Evolutionary conservation across 2,329 filamentous ascomycete species (phyloP).

Genomic region (Fusarium vanettenii): DNA sequence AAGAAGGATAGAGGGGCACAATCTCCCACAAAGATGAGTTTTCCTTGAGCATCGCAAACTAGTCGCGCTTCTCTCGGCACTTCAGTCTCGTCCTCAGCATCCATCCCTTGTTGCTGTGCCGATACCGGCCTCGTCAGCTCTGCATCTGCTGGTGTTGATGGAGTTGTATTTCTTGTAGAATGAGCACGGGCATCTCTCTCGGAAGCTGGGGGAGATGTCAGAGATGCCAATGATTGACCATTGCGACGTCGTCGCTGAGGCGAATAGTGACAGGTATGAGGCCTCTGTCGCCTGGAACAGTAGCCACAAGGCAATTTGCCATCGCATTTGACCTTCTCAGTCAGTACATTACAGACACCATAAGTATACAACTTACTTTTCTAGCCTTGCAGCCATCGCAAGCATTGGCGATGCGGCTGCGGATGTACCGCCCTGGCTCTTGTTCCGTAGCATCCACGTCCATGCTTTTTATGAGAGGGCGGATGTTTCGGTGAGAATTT

Average conservation of each 20-base stretch:
- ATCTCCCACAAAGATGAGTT: slow-evolving; percentile 67
- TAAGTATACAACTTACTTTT: neutral
- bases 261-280: slow-evolving; percentile 61
- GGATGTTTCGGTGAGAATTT: slow-evolving; percentile 23
- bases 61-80: slow-evolving; percentile 65
- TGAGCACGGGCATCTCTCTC: slow-evolving; percentile 27
- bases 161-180: slow-evolving; percentile 31
- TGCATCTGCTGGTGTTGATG: slow-evolving; percentile 20
- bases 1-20: slow-evolving; percentile 68
- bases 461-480: slow-evolving; percentile 15
- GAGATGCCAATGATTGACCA: slow-evolving; percentile 30
- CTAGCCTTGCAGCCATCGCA: slow-evolving; percentile 65
- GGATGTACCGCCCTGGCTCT: slow-evolving; percentile 47
- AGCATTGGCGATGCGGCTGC: slow-evolving; percentile 62
- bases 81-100: slow-evolving; percentile 63
- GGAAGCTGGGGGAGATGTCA: slow-evolving; percentile 35
- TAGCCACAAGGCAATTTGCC: slow-evolving; percentile 64
- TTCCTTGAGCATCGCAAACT: slow-evolving; percentile 63
- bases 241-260: slow-evolving; percentile 54
- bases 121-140: slow-evolving; percentile 1
- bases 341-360: neutral
- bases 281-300: slow-evolving; percentile 57
- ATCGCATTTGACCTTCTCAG: slow-evolving; percentile 65
- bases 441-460: slow-evolving; percentile 33
- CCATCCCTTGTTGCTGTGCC: slow-evolving; percentile 15